Base-by-base conservation (phyloP, 495 filamentous ascomycete species). In the Monascus purpureus region DNA sequence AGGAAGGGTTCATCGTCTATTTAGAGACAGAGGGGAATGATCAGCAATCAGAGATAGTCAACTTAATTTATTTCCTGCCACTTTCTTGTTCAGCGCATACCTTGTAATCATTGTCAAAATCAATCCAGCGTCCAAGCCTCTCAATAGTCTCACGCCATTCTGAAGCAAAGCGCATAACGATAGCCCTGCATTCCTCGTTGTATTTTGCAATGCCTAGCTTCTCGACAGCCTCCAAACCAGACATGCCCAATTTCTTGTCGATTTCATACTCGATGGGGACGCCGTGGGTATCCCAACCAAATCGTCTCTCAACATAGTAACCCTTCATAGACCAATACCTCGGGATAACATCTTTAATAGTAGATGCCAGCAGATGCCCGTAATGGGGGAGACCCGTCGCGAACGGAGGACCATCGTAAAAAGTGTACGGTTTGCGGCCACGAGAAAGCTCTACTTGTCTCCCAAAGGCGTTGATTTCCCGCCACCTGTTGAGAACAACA, bases 21-120 rank as follows among this genome's bases (percentile, higher is more conserved):
- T 28, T 0, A 19, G 2, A n/a, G 17, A 4, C 8, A 8, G 25
- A 1, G 31, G 8, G 9, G 11, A 25, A 20, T 28, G 17, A 7
- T 11, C 25, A 13, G 28, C n/a, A 14, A 28, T 4, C 28, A 28
- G 12, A 28, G 25, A 28, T 28, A 28, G 6, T n/a, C 6, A 6
- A 28, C 4, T 5, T n/a, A 28, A 15, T 15, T 15, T n/a, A n/a
- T n/a, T 28, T 28, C 25, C 25, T 22, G 20, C 14, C 28, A 29
- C 7, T 29, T 8, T 26, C 36, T 9, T 30, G 12, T 15, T 20
- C 28, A 14, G 17, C 16, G 32, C 44, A 12, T 35, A 79, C 79
- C 75, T 95, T 95, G 66, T 95, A 95, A 47, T 94, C 86, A 47
- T 93, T 90, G 56, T 96, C 92, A 38, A 96, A 94, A 58, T 97